Evolutionary conservation across 2,329 filamentous ascomycete genomes (phyloP), one percentile per base, ranked within the genome.

Genomic region (Sarocladium oryzae): DNA sequence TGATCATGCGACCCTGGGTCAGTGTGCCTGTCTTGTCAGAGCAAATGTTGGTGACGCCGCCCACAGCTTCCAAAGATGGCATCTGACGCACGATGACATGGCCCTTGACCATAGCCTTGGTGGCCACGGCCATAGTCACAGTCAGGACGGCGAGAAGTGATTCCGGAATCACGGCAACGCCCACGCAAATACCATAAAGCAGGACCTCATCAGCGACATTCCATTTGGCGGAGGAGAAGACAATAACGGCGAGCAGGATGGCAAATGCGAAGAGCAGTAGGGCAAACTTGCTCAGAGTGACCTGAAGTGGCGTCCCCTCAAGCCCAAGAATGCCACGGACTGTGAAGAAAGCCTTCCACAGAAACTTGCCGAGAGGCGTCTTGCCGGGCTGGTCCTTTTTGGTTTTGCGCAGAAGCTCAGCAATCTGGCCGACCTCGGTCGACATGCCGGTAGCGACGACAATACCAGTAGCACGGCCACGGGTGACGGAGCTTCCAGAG

Each of bases 201-300:
- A 84, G 68, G 13, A 82, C 77, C 53, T 84, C 78, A 54, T 76
- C 74, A 36, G 71, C 65, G 40, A 82, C 66, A 1, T 74, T 46
- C 66, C 76, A 84, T 52, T 69, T 68, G 62, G 75, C 80, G 54
- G 74, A 79, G 5, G 74, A 77, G 62, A 85, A 85, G 58, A 85
- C 82, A 49, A 84, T 77, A 53, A 84, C 63, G 48, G 77, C 79
- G 30, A 84, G 71, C 2, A 83, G 58, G 51, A 84, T 71, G 38
- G 81, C 90, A 49, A 89, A 78, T 43, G 76, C 82, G 61, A 95
- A 95, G 2, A 95, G 79, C 3, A 89, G 64, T 38, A 93, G 82
- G 24, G 90, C 89, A 61, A 96, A 85, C 67, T 91, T 89, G 70
- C 86, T 89, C 49, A 96, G 76, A 62, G 88, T 92, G 57, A 86